Percentiles rank a stretch among this genome's conserved stretches.
Evolutionary conservation across 2,329 filamentous ascomycete species (phyloP).

Genomic region (Camillea tinctor): DNA sequence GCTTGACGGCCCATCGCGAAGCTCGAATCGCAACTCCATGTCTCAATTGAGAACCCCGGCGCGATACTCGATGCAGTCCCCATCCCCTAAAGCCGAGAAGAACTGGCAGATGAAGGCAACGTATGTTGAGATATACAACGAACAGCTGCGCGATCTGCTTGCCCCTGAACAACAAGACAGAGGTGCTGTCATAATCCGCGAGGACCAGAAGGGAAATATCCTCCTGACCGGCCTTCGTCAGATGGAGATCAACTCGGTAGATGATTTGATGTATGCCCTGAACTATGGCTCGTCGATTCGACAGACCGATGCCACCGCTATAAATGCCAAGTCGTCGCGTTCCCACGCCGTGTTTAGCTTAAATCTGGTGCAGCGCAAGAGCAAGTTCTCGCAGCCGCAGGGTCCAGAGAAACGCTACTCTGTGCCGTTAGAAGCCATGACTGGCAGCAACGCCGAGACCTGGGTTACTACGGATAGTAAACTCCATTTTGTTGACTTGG

Average conservation of each 20-base stretch:
- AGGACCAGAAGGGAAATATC: conserved; percentile 93
- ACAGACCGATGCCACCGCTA: conserved; percentile 94
- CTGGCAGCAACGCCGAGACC: conserved; percentile 54
- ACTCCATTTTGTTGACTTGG: conserved; percentile 95
- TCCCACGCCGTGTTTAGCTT: conserved; percentile 97
- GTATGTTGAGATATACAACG: conserved; percentile 97
- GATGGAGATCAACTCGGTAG: conserved; percentile 83
- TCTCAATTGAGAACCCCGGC: conserved; percentile 78
- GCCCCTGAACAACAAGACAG: conserved; percentile 75
- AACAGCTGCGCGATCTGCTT: conserved; percentile 87
- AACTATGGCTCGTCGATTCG: conserved; percentile 92
- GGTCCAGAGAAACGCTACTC: conserved; percentile 81
- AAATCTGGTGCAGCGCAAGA: conserved; percentile 85
- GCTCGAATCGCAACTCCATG: conserved; percentile 62
- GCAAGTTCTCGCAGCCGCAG: conserved; percentile 49
- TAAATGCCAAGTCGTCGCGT: conserved; percentile 95
- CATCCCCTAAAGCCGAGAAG: conserved; percentile 57
- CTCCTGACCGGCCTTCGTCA: conserved; percentile 87
- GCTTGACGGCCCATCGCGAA: conserved; percentile 57
- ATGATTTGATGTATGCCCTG: conserved; percentile 84
- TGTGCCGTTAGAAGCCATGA: conserved; percentile 77
- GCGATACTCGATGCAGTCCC: conserved; percentile 65
- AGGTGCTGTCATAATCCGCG: conserved; percentile 80
- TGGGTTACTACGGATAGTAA: conserved; percentile 94
- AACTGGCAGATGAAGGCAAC: conserved; percentile 92